Conservation (phyloP, 2,329 filamentous ascomycete genomes). For the Podosphaera aphanis region DNA sequence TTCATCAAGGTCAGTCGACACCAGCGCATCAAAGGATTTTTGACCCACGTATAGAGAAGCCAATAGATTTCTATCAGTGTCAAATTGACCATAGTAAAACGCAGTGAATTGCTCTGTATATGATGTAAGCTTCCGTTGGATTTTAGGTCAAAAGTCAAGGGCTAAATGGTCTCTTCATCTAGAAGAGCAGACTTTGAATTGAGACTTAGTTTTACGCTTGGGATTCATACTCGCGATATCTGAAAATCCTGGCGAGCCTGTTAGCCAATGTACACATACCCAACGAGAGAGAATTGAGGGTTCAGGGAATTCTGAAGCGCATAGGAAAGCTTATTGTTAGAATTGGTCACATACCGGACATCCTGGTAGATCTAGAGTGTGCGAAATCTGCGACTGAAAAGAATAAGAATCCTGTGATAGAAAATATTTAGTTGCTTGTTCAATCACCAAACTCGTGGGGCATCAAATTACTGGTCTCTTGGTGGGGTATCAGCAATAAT, state of each 20-base stretch:
- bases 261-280: constrained; percentile 3
- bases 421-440: too few species aligned
- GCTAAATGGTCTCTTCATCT: not conserved
- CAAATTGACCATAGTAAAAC: constrained; percentile 83
- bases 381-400: too few species aligned
- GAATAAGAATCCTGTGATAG: too few species aligned
- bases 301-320: too few species aligned
- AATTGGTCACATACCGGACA: too few species aligned
- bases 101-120: constrained; percentile 57
- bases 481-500: too few species aligned
- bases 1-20: constrained; percentile 17
- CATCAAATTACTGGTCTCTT: too few species aligned
- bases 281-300: too few species aligned
- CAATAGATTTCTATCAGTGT: constrained; percentile 42
- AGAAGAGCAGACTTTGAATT: too few species aligned
- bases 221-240: constrained; percentile 20
- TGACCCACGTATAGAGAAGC: constrained; percentile 54
- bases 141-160: not conserved
- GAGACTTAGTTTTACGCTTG: not conserved
- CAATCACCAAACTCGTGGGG: too few species aligned
- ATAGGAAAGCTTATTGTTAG: too few species aligned
- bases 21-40: constrained; percentile 1
- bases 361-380: too few species aligned
- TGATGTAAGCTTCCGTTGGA: not conserved
- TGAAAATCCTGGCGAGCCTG: constrained; percentile 16